Base-by-base conservation (phyloP, 2,329 filamentous ascomycete genomes). In the Calonectria crousiana region DNA sequence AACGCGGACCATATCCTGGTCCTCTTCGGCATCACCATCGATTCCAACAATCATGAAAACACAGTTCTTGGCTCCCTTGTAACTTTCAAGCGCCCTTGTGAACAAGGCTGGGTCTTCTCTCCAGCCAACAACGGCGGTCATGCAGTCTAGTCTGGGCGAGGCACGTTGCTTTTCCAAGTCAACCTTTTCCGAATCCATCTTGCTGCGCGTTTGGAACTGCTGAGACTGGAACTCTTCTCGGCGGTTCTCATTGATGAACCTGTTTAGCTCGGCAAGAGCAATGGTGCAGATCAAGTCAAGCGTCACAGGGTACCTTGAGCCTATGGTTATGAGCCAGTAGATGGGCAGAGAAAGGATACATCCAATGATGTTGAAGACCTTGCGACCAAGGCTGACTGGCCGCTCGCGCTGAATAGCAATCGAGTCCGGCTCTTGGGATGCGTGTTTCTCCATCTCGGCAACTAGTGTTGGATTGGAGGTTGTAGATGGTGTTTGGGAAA, bases 51-150 rank as follows among this genome's bases (percentile, higher is more conserved):
- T 70, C 62, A 80, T 70, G 58, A 80, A 80, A 1, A 53, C 58
- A 36, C 76, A 78, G 3, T 74, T 67, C 47, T 51, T 74, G 3
- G 78, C 73, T 14, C 26, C 51, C 38, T 74, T 74, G 73, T 80
- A 80, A 36, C 79, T 80, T 70, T 80, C 74, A 23, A 80, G 30
- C 6, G 79, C 78, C 11, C 75, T 64, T 0, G 72, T 77, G 56
- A 80, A 80, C 23, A 80, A 49, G 1, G 58, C 69, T 2, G 78
- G 79, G 32, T 80, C 78, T 44, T 80, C 79, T 26, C 79, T 74
- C 77, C 78, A 80, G 16, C 79, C 79, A 23, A 80, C 79, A 20
- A 80, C 75, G 1, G 78, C 77, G n/a, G 78, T 77, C 72, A 80
- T 75, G n/a, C 67, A 75, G 38, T 80, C 78, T 16, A 80, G 20